Conservation (phyloP, 2,329 filamentous ascomycete species). For the Zymoseptoria crescenta region DNA sequence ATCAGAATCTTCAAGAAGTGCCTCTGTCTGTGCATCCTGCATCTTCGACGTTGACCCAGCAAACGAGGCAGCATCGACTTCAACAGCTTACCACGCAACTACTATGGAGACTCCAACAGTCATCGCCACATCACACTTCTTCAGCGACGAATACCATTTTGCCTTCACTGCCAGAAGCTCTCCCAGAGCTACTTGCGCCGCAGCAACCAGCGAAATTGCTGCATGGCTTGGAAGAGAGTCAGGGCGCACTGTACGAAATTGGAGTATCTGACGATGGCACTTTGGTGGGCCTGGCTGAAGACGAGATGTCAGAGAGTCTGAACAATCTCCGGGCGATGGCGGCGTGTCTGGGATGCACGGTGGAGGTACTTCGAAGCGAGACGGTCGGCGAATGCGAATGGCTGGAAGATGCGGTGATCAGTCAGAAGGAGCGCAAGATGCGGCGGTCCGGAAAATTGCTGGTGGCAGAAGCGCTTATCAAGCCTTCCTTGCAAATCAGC, state of each 20-base stretch:
- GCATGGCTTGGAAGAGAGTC: slow-evolving; percentile 81
- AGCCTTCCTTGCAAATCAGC: slow-evolving; percentile 48
- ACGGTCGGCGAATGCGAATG: slow-evolving; percentile 80
- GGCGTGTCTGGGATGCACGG: slow-evolving; percentile 76
- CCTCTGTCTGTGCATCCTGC: not conserved
- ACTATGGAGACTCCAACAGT: slow-evolving; percentile 90
- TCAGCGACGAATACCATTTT: slow-evolving; percentile 67
- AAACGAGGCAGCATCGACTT: slow-evolving; percentile 73
- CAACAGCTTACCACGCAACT: slow-evolving; percentile 92
- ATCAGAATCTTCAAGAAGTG: slow-evolving; percentile 8
- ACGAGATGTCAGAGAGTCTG: slow-evolving; percentile 89
- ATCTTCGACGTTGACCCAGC: slow-evolving; percentile 44
- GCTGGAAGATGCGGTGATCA: slow-evolving; percentile 39
- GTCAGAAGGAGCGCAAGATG: slow-evolving; percentile 16
- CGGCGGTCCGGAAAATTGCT: slow-evolving; percentile 54
- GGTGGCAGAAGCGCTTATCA: slow-evolving; percentile 86
- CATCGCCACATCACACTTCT: slow-evolving; percentile 80
- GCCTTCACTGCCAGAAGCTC: slow-evolving; percentile 62
- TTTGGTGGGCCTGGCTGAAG: slow-evolving; percentile 76
- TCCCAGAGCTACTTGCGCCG: slow-evolving; percentile 51
- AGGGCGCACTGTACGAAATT: slow-evolving; percentile 91
- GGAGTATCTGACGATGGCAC: slow-evolving; percentile 92
- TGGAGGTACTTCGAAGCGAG: slow-evolving; percentile 74
- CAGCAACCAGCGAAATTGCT: slow-evolving; percentile 48
- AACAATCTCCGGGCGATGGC: slow-evolving; percentile 84